Percentiles rank a stretch among this genome's conserved stretches.
phyloP scores from a whole-genome alignment of 306 rosid genomes.

The Trifolium dubium region DNA sequence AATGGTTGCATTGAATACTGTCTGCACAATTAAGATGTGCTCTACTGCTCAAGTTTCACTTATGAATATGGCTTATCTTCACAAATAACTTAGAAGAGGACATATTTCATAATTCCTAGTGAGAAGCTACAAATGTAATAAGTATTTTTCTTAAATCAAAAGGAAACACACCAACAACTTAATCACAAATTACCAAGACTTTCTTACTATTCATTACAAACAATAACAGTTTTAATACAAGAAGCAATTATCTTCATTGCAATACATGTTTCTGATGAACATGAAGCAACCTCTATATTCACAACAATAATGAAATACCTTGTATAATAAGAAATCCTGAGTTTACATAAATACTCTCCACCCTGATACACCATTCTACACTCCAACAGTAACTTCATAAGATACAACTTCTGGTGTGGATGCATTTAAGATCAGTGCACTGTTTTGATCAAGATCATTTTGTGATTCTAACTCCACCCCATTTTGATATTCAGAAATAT shows the following conservation, averaged over 20 bases:
- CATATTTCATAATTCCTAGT: neutral
- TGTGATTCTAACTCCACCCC: slow-evolving; percentile 41
- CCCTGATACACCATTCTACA: slow-evolving; percentile 41
- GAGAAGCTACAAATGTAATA: neutral
- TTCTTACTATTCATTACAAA: slow-evolving; percentile 24
- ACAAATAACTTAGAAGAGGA: neutral
- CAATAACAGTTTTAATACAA: slow-evolving; percentile 33
- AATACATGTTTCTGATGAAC: slow-evolving; percentile 38
- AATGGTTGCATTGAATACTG: too few relatives aligned
- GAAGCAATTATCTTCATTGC: slow-evolving; percentile 26
- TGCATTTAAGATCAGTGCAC: slow-evolving; percentile 39
- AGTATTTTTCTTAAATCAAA: neutral
- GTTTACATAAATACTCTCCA: slow-evolving; percentile 19
- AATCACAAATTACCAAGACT: slow-evolving; percentile 34
- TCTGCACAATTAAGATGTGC: too few relatives aligned
- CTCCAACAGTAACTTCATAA: slow-evolving; percentile 68
- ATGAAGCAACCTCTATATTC: slow-evolving; percentile 52
- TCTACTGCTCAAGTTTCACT: too few relatives aligned
- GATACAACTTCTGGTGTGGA: slow-evolving; percentile 60
- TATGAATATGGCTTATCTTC: too few relatives aligned
- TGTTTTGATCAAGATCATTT: slow-evolving; percentile 40
- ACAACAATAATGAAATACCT: slow-evolving; percentile 48
- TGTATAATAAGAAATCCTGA: slow-evolving; percentile 41
- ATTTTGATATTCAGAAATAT: slow-evolving; percentile 44
- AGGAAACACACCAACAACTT: neutral